phyloP scores from a whole-genome alignment of 768 basidiomycete species.

The Psilocybe tampanensis region DNA sequence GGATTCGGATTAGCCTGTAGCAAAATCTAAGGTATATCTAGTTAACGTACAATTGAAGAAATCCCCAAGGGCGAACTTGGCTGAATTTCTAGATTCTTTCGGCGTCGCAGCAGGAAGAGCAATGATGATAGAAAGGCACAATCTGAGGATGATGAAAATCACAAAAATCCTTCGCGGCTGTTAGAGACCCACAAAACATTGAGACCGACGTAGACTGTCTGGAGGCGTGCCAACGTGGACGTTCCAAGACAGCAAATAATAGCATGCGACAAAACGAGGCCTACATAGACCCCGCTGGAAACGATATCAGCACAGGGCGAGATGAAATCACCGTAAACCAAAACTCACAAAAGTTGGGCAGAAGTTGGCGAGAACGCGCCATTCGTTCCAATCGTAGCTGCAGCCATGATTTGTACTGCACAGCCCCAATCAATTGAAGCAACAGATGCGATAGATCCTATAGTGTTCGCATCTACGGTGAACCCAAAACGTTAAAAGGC shows the following conservation, averaged over 20 bases:
- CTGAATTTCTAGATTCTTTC: slow-evolving; percentile 56
- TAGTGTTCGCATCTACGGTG: slow-evolving; percentile 48
- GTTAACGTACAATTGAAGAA: slow-evolving; percentile 50
- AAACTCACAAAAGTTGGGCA: slow-evolving; percentile 46
- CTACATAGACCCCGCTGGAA: slow-evolving; percentile 66
- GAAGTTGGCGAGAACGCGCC: slow-evolving; percentile 42
- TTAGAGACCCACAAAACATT: slow-evolving; percentile 57
- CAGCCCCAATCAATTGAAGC: slow-evolving; percentile 71
- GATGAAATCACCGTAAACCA: neutral
- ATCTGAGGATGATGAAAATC: slow-evolving; percentile 30
- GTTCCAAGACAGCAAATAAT: slow-evolving; percentile 71
- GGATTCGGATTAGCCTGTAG: neutral
- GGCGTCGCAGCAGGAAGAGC: slow-evolving; percentile 69
- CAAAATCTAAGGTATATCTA: too few relatives aligned
- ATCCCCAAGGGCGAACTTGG: slow-evolving; percentile 61
- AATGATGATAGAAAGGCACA: slow-evolving; percentile 69
- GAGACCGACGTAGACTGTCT: slow-evolving; percentile 69
- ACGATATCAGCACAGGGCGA: neutral
- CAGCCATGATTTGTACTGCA: slow-evolving; percentile 67
- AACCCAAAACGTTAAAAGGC: neutral
- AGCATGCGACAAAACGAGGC: slow-evolving; percentile 62
- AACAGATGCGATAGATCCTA: slow-evolving; percentile 50
- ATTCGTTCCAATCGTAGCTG: slow-evolving; percentile 55
- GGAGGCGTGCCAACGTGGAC: slow-evolving; percentile 63
- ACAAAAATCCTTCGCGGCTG: neutral